Conservation (phyloP, 352 stramenopile genomes). For the Pythium periplocum region DNA sequence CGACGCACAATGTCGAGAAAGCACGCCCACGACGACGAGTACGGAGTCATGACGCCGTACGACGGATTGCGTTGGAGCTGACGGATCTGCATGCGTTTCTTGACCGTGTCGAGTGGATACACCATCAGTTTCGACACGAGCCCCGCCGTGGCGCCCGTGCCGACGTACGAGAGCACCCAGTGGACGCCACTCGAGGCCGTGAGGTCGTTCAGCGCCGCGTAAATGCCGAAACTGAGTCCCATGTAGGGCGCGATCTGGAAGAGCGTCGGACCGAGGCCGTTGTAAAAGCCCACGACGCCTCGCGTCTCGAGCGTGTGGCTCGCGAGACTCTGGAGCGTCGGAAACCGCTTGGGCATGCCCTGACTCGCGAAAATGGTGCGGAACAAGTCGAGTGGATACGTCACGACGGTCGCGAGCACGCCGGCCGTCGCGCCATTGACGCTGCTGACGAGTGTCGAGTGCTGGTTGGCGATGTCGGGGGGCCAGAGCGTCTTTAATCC, state of each 20-base stretch:
- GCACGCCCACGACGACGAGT: slow-evolving; percentile 56
- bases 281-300: slow-evolving; percentile 87
- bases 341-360: slow-evolving; percentile 77
- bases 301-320: slow-evolving; percentile 61
- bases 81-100: slow-evolving; percentile 94
- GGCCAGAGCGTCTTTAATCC: slow-evolving; percentile 38
- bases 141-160: slow-evolving; percentile 83
- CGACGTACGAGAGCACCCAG: slow-evolving; percentile 50
- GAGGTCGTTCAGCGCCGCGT: slow-evolving; percentile 56
- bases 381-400: slow-evolving; percentile 94
- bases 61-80: slow-evolving; percentile 46
- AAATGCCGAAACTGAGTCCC: slow-evolving; percentile 94
- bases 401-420: slow-evolving; percentile 81
- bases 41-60: slow-evolving; percentile 69
- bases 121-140: slow-evolving; percentile 90
- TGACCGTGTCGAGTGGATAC: slow-evolving; percentile 95
- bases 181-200: slow-evolving; percentile 17
- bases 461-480: slow-evolving; percentile 10
- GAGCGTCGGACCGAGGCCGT: slow-evolving; percentile 78
- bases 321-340: slow-evolving; percentile 74
- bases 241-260: slow-evolving; percentile 95
- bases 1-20: slow-evolving; percentile 44
- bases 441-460: slow-evolving; percentile 45
- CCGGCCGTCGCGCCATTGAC: slow-evolving; percentile 83
- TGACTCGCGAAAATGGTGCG: slow-evolving; percentile 92